These are phyloP conservation scores for Coniosporium apollinis DNA, from an alignment of 495 filamentous ascomycete species.

Conservation along the genomic window DNA sequence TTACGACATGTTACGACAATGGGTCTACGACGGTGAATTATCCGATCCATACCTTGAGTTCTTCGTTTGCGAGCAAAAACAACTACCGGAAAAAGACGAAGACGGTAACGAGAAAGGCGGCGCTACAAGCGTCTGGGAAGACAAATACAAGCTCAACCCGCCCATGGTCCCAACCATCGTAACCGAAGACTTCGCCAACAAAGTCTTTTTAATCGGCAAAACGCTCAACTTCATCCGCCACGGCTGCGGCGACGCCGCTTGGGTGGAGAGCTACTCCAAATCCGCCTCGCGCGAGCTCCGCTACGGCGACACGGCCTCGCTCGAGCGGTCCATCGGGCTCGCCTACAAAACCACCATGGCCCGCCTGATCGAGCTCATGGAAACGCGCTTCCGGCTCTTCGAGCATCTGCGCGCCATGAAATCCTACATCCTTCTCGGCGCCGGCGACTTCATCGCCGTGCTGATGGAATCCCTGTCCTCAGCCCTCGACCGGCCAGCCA, in stretches of 20 bases:
- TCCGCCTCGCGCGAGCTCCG: conserved; percentile 77
- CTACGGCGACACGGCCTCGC: conserved; percentile 84
- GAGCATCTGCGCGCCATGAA: conserved; percentile 86
- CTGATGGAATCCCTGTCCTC: conserved; percentile 92
- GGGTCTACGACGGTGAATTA: conserved; percentile 97
- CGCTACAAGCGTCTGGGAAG: conserved; percentile 89
- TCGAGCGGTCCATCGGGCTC: conserved; percentile 87
- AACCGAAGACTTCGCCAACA: conserved; percentile 78
- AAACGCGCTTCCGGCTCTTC: conserved; percentile 80
- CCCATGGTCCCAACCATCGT: conserved; percentile 86
- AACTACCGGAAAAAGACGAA: conserved; percentile 26
- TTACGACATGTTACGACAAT: conserved; percentile 87
- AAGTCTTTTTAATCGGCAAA: conserved; percentile 94
- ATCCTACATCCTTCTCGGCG: conserved; percentile 83
- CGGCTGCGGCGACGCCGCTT: conserved; percentile 79
- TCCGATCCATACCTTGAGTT: conserved; percentile 93
- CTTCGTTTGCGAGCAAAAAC: conserved; percentile 70
- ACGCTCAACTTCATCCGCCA: conserved; percentile 96
- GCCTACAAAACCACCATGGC: conserved; percentile 97
- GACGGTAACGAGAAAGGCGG: conserved; percentile 26
- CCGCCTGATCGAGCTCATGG: conserved; percentile 86
- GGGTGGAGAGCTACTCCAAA: conserved; percentile 96
- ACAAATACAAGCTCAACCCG: conserved; percentile 80
- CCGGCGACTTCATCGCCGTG: conserved; percentile 93
- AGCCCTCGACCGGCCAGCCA: conserved; percentile 88